Conservation (phyloP, 495 filamentous ascomycete genomes). For the Xylaria cubensis region DNA sequence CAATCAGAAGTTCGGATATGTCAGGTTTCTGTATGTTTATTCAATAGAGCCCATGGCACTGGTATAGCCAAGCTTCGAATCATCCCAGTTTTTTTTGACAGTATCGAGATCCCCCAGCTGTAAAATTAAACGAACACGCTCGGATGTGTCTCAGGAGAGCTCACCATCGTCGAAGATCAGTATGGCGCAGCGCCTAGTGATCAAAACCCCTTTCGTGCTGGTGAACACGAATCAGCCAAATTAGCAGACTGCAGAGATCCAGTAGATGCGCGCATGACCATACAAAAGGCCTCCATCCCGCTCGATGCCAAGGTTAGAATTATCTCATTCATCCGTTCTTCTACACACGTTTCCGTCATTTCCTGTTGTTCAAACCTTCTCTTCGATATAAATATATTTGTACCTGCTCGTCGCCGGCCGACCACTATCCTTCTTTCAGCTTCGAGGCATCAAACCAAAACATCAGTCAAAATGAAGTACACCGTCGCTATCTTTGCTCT, state of each 20-base stretch:
- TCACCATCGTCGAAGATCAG: slow-evolving; percentile 20
- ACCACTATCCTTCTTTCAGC: slow-evolving; percentile 44
- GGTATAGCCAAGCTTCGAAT: background rate
- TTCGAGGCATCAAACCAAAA: slow-evolving; percentile 26
- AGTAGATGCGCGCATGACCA: slow-evolving; percentile 14
- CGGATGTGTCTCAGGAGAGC: slow-evolving; percentile 23
- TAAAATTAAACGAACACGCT: slow-evolving; percentile 1
- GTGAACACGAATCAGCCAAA: slow-evolving; percentile 8
- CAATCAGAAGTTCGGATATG: slow-evolving; percentile 14
- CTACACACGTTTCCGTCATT: slow-evolving; percentile 20
- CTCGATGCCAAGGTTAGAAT: slow-evolving; percentile 3
- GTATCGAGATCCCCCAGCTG: slow-evolving; percentile 3
- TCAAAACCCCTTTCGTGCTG: background rate
- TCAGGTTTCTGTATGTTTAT: background rate
- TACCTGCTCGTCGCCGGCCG: slow-evolving; percentile 55
- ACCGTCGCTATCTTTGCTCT: slow-evolving; percentile 53
- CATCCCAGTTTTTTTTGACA: background rate
- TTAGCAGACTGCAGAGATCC: background rate
- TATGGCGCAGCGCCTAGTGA: slow-evolving; percentile 6
- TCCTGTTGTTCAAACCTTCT: slow-evolving; percentile 36
- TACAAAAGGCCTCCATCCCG: slow-evolving; percentile 23
- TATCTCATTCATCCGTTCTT: slow-evolving; percentile 34
- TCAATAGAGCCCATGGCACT: slow-evolving; percentile 6
- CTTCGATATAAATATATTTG: slow-evolving; percentile 38
- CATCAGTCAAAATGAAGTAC: slow-evolving; percentile 60